phyloP scores from a whole-genome alignment of 1,284 basidiomycete genomes.

The Moesziomyces aphidis region DNA sequence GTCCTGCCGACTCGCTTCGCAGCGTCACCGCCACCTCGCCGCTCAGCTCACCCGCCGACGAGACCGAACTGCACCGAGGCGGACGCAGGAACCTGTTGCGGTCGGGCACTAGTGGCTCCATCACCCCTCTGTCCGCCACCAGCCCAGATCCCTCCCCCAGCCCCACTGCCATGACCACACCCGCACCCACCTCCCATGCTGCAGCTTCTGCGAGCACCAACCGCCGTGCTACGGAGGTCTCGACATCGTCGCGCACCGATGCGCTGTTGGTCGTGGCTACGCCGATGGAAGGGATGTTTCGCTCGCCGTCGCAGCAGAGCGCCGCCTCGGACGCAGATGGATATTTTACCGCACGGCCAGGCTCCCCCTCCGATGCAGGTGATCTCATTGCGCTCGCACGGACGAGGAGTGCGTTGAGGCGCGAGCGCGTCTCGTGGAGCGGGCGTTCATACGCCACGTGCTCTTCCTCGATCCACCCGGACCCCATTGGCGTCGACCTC shows the following conservation, averaged over 20 bases:
- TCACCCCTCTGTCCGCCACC: constrained; percentile 11
- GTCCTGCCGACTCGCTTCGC: constrained; percentile 11
- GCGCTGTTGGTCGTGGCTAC: constrained; percentile 14
- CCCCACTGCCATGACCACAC: neutral
- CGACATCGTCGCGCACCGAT: constrained; percentile 2
- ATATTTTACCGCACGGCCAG: constrained; percentile 37
- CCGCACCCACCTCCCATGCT: neutral
- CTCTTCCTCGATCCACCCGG: neutral
- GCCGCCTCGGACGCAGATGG: constrained; percentile 26
- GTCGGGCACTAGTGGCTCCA: constrained; percentile 40
- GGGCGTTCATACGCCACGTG: constrained; percentile 11
- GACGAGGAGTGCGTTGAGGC: constrained; percentile 13
- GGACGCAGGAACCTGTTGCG: constrained; percentile 29
- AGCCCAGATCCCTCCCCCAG: constrained; percentile 10
- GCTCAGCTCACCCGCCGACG: constrained; percentile 24
- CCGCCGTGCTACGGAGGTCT: neutral
- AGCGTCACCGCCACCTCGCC: constrained; percentile 36
- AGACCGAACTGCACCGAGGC: constrained; percentile 4
- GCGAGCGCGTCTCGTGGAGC: constrained; percentile 24
- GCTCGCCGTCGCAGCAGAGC: constrained; percentile 29
- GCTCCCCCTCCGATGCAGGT: constrained; percentile 11
- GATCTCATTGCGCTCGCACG: constrained; percentile 10
- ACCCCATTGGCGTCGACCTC: constrained; percentile 22
- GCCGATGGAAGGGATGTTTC: constrained; percentile 18
- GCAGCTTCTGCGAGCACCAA: neutral